Percentiles rank a stretch among this genome's conserved stretches.
These are phyloP conservation scores for Pouteria campechiana DNA, from an alignment of 179 eudicot species.

Conservation along the genomic window DNA sequence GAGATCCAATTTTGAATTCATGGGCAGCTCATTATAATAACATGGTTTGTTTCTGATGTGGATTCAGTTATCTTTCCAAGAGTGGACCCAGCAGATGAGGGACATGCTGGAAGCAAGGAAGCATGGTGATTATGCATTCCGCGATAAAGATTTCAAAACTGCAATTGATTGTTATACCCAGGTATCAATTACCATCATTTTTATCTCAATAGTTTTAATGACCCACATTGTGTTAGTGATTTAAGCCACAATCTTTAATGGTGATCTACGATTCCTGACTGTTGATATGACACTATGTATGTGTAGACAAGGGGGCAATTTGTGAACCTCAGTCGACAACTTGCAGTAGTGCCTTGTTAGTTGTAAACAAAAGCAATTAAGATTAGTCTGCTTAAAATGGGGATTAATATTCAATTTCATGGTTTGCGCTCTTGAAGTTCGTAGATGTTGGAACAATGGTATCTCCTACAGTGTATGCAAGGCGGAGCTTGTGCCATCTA, in stretches of 20 bases:
- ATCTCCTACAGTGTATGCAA: slow-evolving; percentile 83
- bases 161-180: slow-evolving; percentile 96
- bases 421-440: slow-evolving; percentile 69
- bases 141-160: slow-evolving; percentile 81
- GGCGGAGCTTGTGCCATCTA: slow-evolving; percentile 71
- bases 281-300: too few relatives aligned
- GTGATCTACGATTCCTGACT: too few relatives aligned
- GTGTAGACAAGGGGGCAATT: too few relatives aligned
- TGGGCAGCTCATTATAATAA: too few relatives aligned
- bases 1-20: too few relatives aligned
- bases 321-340: too few relatives aligned
- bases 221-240: too few relatives aligned
- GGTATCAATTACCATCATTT: slow-evolving; percentile 24
- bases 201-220: slow-evolving; percentile 2
- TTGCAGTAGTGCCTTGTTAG: too few relatives aligned
- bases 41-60: slow-evolving; percentile 1
- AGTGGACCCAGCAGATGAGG: slow-evolving; percentile 98
- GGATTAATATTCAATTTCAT: too few relatives aligned
- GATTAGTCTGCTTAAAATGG: too few relatives aligned
- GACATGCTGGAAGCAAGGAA: slow-evolving; percentile 89
- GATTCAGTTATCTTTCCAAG: slow-evolving; percentile 82
- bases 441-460: slow-evolving; percentile 86
- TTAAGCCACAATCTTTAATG: too few relatives aligned
- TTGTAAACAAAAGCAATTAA: too few relatives aligned
- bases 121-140: slow-evolving; percentile 88